These are phyloP conservation scores for Coemansia guatemalensis DNA, from an alignment of 192 early-diverging fungal genomes.

Conservation along the genomic window DNA sequence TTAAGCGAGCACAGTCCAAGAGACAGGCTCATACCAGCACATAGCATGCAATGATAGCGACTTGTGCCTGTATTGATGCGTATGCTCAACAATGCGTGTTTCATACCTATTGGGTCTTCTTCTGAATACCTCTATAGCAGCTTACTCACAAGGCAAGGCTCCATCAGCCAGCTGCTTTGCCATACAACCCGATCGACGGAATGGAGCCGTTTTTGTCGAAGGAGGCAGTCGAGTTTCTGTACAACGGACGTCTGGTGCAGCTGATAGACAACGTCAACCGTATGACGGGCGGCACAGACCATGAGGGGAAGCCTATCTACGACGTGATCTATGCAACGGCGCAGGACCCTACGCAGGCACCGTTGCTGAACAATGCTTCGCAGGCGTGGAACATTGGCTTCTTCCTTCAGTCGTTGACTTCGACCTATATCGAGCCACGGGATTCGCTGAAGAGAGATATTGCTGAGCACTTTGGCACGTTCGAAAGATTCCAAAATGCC, in stretches of 20 bases:
- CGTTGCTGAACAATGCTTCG: constrained; percentile 50
- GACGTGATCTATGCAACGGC: constrained; percentile 34
- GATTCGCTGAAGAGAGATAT: constrained; percentile 31
- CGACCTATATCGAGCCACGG: constrained; percentile 14
- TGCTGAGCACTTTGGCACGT: constrained; percentile 31
- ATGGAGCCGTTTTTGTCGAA: constrained; percentile 43
- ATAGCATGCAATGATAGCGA: no score
- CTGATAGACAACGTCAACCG: constrained; percentile 53
- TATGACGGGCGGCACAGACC: constrained; percentile 40
- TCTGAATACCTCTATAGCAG: constrained; percentile 22
- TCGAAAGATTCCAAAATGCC: constrained; percentile 44
- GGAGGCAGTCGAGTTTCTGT: constrained; percentile 42
- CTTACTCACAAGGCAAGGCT: constrained; percentile 13
- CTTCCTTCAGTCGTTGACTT: constrained; percentile 46
- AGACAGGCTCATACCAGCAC: no score
- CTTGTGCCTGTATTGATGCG: no score
- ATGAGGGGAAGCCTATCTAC: constrained; percentile 35
- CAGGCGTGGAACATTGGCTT: constrained; percentile 58
- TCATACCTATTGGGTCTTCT: no score
- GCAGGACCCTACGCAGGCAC: constrained; percentile 28
- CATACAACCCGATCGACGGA: constrained; percentile 33
- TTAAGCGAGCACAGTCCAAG: no score
- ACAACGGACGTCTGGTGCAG: constrained; percentile 47
- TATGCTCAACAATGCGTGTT: no score
- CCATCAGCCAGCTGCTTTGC: constrained; percentile 39